Evolutionary conservation across 345 rosid genomes (phyloP), one percentile per base, ranked within the genome.

Genomic region (Heritiera littoralis): DNA sequence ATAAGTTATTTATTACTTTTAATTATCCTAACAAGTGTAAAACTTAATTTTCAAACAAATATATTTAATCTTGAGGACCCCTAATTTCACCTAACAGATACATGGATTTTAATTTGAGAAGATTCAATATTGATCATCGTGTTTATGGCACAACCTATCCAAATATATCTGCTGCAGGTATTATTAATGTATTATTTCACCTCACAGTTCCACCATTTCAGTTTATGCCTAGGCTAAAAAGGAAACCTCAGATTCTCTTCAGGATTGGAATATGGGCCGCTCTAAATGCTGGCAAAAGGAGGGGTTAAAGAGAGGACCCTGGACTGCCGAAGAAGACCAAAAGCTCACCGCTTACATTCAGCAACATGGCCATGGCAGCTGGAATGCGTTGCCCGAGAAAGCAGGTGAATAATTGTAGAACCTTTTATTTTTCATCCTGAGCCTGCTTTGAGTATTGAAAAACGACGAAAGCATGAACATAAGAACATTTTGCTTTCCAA

Each of bases 271-370:
- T 60, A 79, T 86, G 84, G 86, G 80, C 20, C 69, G 88, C 58
- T 74, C 88, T 35, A 85, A 77, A 7, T 79, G 88, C 30, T 79
- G 86, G 18, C 89, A 87, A 63, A 87, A 84, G 72, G 80, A 59
- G 7, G 92, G 90, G 8, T 61, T 89, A 82, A 86, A 86, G 86
- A 89, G 84, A 79, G 92, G 92, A 11, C 90, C 92, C 0, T 89
- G 92, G 90, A 87, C 89, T 35, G 84, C 88, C 32, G 92, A 89
- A 69, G 92, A 89, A 81, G 92, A 89, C 82, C 87, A 89, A 64
- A 89, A 83, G 63, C 88, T 89, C 79, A 55, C 85, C 14, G 86
- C 84, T 48, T 89, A 78, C 32, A 86, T 89, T 56, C 86, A 89
- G 68, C 75, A 83, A 72, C 85, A 89, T 66, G 89, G 89, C 70